A percentile compares a stretch with the other conserved stretches of the same genome.
These are phyloP conservation scores for Penicillium palitans DNA, from an alignment of 2,329 filamentous ascomycete species.

Conservation along the genomic window DNA sequence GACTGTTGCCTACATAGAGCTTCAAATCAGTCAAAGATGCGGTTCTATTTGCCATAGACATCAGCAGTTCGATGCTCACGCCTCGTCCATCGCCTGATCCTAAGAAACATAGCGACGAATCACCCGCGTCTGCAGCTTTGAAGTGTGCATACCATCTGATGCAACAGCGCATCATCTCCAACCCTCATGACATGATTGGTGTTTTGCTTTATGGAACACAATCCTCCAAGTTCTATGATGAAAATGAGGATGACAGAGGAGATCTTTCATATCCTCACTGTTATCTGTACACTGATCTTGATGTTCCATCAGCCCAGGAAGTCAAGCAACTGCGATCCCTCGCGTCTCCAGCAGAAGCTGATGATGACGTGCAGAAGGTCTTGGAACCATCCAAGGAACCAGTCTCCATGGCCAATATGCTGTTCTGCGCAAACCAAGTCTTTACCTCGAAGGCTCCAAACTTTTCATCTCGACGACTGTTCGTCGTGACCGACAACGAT, in stretches of 20 bases:
- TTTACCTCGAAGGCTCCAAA: conserved; percentile 95
- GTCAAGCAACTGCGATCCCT: conserved; percentile 76
- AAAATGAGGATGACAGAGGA: conserved; percentile 57
- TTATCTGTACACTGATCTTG: conserved; percentile 85
- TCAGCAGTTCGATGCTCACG: conserved; percentile 83
- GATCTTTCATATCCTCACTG: conserved; percentile 79
- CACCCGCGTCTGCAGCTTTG: conserved; percentile 76
- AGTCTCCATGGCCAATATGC: conserved; percentile 80
- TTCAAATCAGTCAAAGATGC: conserved; percentile 95
- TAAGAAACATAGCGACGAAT: conserved; percentile 77
- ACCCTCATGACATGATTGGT: conserved; percentile 95
- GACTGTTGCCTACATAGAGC: conserved; percentile 53
- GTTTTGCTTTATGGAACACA: conserved; percentile 89
- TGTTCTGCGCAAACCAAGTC: conserved; percentile 94
- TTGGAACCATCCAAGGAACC: conserved; percentile 68
- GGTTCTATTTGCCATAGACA: conserved; percentile 92
- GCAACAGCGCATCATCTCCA: conserved; percentile 97
- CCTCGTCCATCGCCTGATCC: conserved; percentile 63
- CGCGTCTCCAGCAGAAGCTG: conserved; percentile 73
- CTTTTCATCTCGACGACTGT: conserved; percentile 88
- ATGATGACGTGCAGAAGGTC: conserved; percentile 67
- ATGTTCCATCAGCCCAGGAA: conserved; percentile 81
- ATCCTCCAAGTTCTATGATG: conserved; percentile 74
- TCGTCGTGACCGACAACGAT: conserved; percentile 94
- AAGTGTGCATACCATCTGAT: conserved; percentile 95